Conservation (phyloP, 805 yeast genomes). For the Suhomyces faveliae region DNA sequence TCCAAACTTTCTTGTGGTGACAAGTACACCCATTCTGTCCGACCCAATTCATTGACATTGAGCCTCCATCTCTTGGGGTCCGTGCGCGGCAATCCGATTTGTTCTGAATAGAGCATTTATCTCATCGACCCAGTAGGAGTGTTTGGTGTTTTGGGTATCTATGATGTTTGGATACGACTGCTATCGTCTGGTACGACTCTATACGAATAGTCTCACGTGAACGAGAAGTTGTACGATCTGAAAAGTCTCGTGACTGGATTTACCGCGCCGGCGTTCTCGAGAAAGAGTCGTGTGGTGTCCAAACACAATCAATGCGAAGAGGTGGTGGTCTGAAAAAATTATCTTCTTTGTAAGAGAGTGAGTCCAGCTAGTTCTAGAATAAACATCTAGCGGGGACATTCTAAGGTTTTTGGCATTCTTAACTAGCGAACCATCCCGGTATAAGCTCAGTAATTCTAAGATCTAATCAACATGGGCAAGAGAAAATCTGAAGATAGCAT, state of each 20-base stretch:
- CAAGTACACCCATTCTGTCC: conserved; percentile 77
- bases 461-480: conserved; percentile 20
- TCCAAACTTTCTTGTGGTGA: conserved; percentile 33
- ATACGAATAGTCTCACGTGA: neutral
- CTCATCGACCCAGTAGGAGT: neutral
- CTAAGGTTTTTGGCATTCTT: neutral
- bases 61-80: conserved; percentile 78
- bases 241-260: neutral
- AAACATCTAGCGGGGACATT: neutral
- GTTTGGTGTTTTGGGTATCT: no score
- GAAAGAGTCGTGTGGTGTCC: neutral
- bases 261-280: neutral
- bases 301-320: conserved; percentile 1
- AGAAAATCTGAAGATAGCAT: conserved; percentile 19
- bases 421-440: conserved; percentile 1
- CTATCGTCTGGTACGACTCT: neutral
- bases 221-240: neutral
- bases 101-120: conserved; percentile 60
- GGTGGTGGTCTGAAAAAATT: conserved; percentile 1
- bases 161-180: no score
- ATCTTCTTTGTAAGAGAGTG: neutral
- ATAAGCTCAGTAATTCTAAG: neutral
- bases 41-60: conserved; percentile 65
- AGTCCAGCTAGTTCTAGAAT: neutral
- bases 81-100: conserved; percentile 61